Conservation (phyloP, 306 rosid species). For the Erythrophleum fordii region DNA sequence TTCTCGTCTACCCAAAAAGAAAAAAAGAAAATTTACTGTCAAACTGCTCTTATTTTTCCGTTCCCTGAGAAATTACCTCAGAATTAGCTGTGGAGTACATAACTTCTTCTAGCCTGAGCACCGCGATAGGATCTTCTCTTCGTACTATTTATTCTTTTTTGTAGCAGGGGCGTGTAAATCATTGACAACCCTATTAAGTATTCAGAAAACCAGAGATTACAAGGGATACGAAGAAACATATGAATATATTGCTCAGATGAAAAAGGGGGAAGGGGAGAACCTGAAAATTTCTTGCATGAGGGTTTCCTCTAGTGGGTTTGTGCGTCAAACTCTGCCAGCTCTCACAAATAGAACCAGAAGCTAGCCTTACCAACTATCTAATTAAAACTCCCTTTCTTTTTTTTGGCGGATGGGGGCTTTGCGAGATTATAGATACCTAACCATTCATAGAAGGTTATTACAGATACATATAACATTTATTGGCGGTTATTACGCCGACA, state of each 20-base stretch:
- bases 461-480: no score
- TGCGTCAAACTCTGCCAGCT: slow-evolving; percentile 87
- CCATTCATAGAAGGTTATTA: no score
- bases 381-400: no score
- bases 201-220: not conserved
- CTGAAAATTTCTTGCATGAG: slow-evolving; percentile 88
- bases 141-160: slow-evolving; percentile 81
- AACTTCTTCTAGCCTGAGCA: slow-evolving; percentile 74
- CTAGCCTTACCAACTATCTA: no score
- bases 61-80: slow-evolving; percentile 51
- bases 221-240: not conserved
- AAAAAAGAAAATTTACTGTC: no score
- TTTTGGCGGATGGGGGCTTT: no score
- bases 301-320: slow-evolving; percentile 79
- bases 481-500: no score
- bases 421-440: no score
- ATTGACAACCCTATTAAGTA: slow-evolving; percentile 60
- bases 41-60: not conserved
- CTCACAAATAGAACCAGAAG: no score
- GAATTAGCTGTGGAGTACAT: slow-evolving; percentile 86
- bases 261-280: slow-evolving; percentile 38
- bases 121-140: slow-evolving; percentile 81
- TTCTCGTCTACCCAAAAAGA: not conserved
- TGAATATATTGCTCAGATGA: not conserved
- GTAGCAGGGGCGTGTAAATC: slow-evolving; percentile 66